These are phyloP conservation scores for Agrocybe pediades DNA, from an alignment of 768 basidiomycete species.

Conservation along the genomic window DNA sequence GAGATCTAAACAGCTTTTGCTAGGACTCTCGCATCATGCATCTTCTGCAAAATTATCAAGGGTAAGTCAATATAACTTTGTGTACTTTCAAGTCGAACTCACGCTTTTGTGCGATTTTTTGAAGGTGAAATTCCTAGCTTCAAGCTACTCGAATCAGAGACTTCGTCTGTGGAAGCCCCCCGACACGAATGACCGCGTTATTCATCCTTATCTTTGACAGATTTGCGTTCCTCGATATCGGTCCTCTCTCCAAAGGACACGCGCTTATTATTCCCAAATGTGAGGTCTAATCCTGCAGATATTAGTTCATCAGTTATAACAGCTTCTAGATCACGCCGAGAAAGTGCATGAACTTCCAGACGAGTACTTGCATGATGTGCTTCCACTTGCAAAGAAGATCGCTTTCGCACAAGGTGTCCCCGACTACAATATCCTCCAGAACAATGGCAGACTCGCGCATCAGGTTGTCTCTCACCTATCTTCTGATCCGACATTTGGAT, in stretches of 20 bases:
- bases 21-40: constrained; percentile 64
- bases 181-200: neutral
- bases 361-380: constrained; percentile 72
- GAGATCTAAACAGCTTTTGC: neutral
- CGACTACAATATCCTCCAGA: constrained; percentile 87
- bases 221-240: constrained; percentile 91
- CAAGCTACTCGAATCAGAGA: constrained; percentile 79
- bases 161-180: constrained; percentile 52
- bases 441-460: constrained; percentile 58
- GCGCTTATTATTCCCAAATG: constrained; percentile 93
- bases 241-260: constrained; percentile 88
- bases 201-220: constrained; percentile 38
- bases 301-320: neutral
- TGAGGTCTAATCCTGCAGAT: constrained; percentile 30
- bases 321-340: constrained; percentile 69
- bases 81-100: no score
- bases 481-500: neutral
- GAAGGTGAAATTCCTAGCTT: constrained; percentile 88
- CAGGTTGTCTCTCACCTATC: constrained; percentile 48
- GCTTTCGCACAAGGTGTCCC: constrained; percentile 71
- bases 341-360: constrained; percentile 91
- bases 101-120: no score
- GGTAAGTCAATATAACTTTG: no score
- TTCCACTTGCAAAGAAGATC: constrained; percentile 88
- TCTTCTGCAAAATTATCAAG: constrained; percentile 97